phyloP scores from a whole-genome alignment of 352 stramenopile species.

The Peronospora belbahrii region DNA sequence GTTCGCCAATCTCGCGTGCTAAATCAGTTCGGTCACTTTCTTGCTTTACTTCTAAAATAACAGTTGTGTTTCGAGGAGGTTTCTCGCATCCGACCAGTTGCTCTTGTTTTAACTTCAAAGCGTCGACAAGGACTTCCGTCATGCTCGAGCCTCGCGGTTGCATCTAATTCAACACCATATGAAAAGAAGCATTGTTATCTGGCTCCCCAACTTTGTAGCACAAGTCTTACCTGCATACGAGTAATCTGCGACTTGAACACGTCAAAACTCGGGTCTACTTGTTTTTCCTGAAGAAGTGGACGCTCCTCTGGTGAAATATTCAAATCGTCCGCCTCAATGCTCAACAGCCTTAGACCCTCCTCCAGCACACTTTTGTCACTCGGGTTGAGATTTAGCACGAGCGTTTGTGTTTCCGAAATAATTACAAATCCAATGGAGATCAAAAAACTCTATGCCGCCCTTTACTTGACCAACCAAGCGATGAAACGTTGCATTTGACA shows the following conservation, averaged over 20 bases:
- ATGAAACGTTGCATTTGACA: slow-evolving; percentile 72
- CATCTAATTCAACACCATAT: slow-evolving; percentile 31
- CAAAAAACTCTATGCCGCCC: slow-evolving; percentile 70
- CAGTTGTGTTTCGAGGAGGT: slow-evolving; percentile 54
- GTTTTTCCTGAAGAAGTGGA: slow-evolving; percentile 38
- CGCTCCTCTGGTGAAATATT: slow-evolving; percentile 39
- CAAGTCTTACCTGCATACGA: slow-evolving; percentile 47
- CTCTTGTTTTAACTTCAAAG: slow-evolving; percentile 72
- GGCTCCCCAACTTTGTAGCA: background rate
- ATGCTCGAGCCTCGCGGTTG: slow-evolving; percentile 71
- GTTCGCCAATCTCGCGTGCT: slow-evolving; percentile 25
- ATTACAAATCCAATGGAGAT: slow-evolving; percentile 57
- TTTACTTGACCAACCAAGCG: slow-evolving; percentile 55
- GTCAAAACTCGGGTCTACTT: slow-evolving; percentile 49
- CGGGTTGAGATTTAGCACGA: slow-evolving; percentile 26
- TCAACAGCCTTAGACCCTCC: slow-evolving; percentile 46
- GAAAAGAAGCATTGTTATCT: background rate
- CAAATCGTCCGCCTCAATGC: slow-evolving; percentile 75
- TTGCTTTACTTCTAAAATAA: slow-evolving; percentile 29
- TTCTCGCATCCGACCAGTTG: slow-evolving; percentile 51
- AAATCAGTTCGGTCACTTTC: slow-evolving; percentile 4
- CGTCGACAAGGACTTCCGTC: slow-evolving; percentile 70
- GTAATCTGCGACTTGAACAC: slow-evolving; percentile 83
- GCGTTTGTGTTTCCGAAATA: slow-evolving; percentile 36
- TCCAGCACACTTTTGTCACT: slow-evolving; percentile 31